Base-by-base conservation (phyloP, 768 basidiomycete genomes). In the Termitomyces sp. region DNA sequence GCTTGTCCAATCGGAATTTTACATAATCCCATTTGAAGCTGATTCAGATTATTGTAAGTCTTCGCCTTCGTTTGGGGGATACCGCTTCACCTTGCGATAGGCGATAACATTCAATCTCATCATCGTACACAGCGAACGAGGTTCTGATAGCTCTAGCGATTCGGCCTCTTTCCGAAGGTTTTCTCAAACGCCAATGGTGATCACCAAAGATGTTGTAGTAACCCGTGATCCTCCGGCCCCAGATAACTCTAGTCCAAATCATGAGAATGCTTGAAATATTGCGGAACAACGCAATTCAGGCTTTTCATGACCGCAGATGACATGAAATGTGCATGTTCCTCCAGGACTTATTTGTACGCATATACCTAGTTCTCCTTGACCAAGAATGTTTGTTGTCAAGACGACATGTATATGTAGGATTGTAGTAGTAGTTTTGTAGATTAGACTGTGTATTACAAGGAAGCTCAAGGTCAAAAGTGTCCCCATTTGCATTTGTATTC, bases 101-200 rank as follows among this genome's bases (percentile, higher is more conserved):
- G 58, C 56, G 13, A 57, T 63, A 40, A 56, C 62, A 47, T 63
- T 57, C 56, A 63, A 63, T 43, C 44, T 63, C 20, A 59, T 60
- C 7, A 63, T 63, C n/a, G 50, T 50, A 12, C 55, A 58, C 30
- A 60, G 51, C 12, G 36, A 51, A 49, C 23, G 51, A 46, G 23
- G 44, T 8, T 40, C 36, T 30, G 44, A 48, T 38, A 36, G 28
- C 13, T 46, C 32, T 3, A 47, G 13, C n/a, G 54, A 56, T 47
- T 56, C 55, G 8, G 38, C 47, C 4, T 55, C 57, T 20, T 48
- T 43, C 28, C 50, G 32, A 49, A 58, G 57, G 23, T 44, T 50
- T 38, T 50, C 61, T 4, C 40, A 47, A 40, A 40, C 51, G 28
- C 44, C 50, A 1, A 53, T 63, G 58, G 28, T 57, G 51, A 63